Evolutionary conservation across 2,329 filamentous ascomycete genomes (phyloP).

Genomic region (Arthrobotrys megalospora): DNA sequence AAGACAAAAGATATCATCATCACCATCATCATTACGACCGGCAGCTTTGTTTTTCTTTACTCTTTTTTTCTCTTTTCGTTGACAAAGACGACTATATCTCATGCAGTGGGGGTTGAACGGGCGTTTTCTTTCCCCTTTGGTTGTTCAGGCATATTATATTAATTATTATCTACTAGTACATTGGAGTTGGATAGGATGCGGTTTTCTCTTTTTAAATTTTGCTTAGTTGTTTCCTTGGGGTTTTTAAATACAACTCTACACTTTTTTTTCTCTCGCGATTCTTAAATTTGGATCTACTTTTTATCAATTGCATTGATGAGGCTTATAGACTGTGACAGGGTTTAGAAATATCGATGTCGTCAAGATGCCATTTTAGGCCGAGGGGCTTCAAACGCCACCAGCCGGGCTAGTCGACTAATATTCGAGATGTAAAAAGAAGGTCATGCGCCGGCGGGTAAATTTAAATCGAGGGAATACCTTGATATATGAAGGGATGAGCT

Average conservation of each 20-base stretch:
- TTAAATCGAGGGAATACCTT: not conserved
- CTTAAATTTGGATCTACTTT: too few relatives aligned
- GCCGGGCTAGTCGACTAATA: too few relatives aligned
- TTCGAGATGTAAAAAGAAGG: not conserved
- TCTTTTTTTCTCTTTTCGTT: conserved; percentile 17
- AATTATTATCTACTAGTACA: not conserved
- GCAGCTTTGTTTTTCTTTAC: not conserved
- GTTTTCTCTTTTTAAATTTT: not conserved
- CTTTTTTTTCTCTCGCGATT: not conserved
- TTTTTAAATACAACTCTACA: not conserved
- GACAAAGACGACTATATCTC: not conserved
- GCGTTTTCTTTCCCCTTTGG: conserved; percentile 10
- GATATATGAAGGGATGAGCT: not conserved
- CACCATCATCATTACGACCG: not conserved
- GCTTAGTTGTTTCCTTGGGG: not conserved
- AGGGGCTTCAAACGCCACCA: conserved; percentile 5
- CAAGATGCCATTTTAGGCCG: conserved; percentile 27
- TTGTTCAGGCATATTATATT: conserved; percentile 5
- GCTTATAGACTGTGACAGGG: too few relatives aligned
- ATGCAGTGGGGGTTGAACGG: conserved; percentile 9
- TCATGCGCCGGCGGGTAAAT: conserved; percentile 28
- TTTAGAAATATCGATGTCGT: conserved; percentile 33
- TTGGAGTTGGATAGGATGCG: conserved; percentile 29
- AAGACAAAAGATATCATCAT: conserved; percentile 1
- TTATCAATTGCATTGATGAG: too few relatives aligned